Conservation (phyloP, 2,329 filamentous ascomycete species). For the Didymosphaeria variabile region DNA sequence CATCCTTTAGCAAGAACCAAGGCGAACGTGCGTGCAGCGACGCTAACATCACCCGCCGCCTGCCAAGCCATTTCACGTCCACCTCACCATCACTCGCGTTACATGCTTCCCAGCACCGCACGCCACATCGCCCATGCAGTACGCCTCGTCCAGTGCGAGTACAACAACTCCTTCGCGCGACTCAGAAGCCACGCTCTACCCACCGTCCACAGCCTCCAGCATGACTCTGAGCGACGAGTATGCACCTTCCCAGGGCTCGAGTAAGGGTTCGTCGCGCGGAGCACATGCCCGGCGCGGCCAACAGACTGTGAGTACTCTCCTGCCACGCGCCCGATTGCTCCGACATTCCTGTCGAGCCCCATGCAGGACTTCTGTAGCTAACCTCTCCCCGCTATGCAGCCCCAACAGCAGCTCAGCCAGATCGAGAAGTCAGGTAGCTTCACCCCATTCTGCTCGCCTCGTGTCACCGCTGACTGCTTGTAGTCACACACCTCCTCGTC, state of each 20-base stretch:
- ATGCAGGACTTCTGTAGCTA: not conserved
- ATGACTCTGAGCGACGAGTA: constrained; percentile 40
- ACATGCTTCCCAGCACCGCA: constrained; percentile 1
- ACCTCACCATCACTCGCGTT: constrained; percentile 2
- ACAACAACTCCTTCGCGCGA: constrained; percentile 27
- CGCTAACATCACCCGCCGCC: constrained; percentile 1
- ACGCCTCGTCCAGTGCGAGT: constrained; percentile 21
- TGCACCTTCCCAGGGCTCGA: constrained; percentile 44
- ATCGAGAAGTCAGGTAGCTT: constrained; percentile 82
- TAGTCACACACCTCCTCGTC: constrained; percentile 84
- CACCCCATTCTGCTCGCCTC: not conserved
- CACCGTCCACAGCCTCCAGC: constrained; percentile 19
- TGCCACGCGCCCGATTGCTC: constrained; percentile 2
- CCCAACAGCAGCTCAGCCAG: constrained; percentile 83
- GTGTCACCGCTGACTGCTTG: constrained; percentile 6
- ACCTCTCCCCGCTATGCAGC: constrained; percentile 54
- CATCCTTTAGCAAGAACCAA: not conserved
- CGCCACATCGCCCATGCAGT: constrained; percentile 22
- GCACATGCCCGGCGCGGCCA: constrained; percentile 52
- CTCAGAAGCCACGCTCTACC: constrained; percentile 29
- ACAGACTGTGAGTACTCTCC: constrained; percentile 44
- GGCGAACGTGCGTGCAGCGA: not conserved
- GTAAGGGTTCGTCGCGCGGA: constrained; percentile 70
- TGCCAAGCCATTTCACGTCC: constrained; percentile 4
- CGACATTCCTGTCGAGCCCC: constrained; percentile 4